These are phyloP conservation scores for Cryptococcus jaspeensis DNA, from an alignment of 1,284 basidiomycete species.

Conservation along the genomic window DNA sequence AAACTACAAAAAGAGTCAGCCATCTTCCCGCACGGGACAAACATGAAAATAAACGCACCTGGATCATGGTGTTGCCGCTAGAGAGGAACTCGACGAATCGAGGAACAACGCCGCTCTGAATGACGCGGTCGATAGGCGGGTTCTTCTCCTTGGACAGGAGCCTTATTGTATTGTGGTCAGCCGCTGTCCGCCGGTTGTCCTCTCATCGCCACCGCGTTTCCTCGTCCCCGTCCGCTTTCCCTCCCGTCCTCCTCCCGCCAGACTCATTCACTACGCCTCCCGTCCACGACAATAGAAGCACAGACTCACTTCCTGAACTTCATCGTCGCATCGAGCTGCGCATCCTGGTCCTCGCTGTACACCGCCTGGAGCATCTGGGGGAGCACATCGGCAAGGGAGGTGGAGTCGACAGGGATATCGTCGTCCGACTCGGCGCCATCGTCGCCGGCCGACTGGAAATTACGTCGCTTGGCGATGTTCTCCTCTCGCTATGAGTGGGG, in stretches of 20 bases:
- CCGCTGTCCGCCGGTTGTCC: background rate
- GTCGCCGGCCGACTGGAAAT: constrained; percentile 71
- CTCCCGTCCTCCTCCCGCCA: background rate
- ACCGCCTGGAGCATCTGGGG: constrained; percentile 83
- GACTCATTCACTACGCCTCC: background rate
- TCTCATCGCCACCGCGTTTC: background rate
- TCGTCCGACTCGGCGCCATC: constrained; percentile 73
- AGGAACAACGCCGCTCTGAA: constrained; percentile 94
- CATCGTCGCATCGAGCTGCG: constrained; percentile 87
- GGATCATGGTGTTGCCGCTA: constrained; percentile 88
- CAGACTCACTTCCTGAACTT: constrained; percentile 82
- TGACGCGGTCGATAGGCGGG: constrained; percentile 98
- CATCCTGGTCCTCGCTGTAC: constrained; percentile 86
- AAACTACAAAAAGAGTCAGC: constrained; percentile 61
- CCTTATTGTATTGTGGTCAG: constrained; percentile 29
- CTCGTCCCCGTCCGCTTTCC: background rate
- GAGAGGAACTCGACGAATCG: constrained; percentile 95
- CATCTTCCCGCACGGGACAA: background rate
- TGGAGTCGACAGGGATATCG: constrained; percentile 56
- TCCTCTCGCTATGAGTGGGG: constrained; percentile 66
- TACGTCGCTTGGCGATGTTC: constrained; percentile 92
- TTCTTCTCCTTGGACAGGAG: constrained; percentile 99
- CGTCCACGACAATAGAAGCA: background rate
- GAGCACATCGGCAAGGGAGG: constrained; percentile 56
- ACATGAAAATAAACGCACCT: constrained; percentile 60